A percentile compares a stretch with the other conserved stretches of the same genome.
Evolutionary conservation across 257 asterid species (phyloP).

Genomic region (Capsicum rhomboideum): DNA sequence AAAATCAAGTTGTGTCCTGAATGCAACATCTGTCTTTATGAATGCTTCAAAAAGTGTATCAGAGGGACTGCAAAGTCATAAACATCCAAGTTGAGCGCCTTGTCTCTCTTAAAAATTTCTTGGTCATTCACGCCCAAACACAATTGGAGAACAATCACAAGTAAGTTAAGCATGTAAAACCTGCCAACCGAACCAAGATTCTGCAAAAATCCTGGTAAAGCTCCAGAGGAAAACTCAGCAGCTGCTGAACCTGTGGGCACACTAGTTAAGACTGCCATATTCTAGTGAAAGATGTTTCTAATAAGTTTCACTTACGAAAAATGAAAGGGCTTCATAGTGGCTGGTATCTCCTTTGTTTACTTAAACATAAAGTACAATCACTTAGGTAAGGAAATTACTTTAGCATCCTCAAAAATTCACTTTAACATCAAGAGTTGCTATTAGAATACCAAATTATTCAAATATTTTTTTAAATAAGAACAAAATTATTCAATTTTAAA

Average conservation of each 20-base stretch:
- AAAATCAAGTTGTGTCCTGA: constrained; percentile 56
- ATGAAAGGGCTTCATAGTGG: not conserved
- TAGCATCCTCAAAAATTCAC: not conserved
- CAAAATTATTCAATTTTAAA: not conserved
- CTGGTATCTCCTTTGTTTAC: not conserved
- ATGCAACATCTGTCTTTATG: constrained; percentile 67
- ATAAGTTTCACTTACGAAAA: not conserved
- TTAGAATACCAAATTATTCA: not conserved
- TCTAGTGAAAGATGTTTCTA: not conserved
- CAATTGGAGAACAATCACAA: constrained; percentile 1
- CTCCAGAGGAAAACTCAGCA: constrained; percentile 94
- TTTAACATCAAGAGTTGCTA: not conserved
- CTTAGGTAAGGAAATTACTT: not conserved
- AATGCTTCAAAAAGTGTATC: constrained; percentile 73
- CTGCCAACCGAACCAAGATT: constrained; percentile 40
- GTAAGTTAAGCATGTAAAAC: constrained; percentile 14
- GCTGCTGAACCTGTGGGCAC: constrained; percentile 72
- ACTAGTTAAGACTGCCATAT: not conserved
- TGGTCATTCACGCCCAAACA: not conserved
- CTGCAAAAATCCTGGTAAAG: constrained; percentile 66
- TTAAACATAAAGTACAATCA: not conserved
- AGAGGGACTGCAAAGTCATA: constrained; percentile 48
- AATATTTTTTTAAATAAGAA: not conserved
- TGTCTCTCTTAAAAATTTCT: not conserved
- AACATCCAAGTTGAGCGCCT: not conserved